Base-by-base conservation (phyloP, 352 stramenopile genomes). In the Elongisporangium anandrum region DNA sequence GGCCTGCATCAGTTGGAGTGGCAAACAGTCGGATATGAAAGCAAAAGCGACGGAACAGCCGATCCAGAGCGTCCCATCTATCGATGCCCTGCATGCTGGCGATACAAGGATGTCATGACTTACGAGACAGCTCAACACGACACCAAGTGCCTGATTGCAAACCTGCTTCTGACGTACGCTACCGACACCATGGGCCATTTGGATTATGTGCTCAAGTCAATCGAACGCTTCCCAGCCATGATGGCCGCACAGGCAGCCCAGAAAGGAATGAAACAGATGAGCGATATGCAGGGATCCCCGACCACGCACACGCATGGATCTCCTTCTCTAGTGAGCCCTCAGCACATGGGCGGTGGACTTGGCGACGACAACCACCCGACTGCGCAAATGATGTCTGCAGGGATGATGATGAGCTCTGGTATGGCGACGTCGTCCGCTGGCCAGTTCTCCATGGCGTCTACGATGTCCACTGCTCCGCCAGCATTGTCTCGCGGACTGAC, bases 101-200 rank as follows among this genome's bases (percentile, higher is more conserved):
- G 82, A 48, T 92, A 92, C 74, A 92, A 94, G 59, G 81, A 91
- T 54, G 73, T 85, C 50, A 90, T 94, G 79, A 92, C 85, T 13
- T 92, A 88, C 55, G 82, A 94, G 20, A 88, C 79, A 19, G 81
- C 84, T 7, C 81, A 92, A 41, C 85, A 94, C 64, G 85, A 94
- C 55, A 83, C 75, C 21, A 92, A 92, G 71, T 94, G 85, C 41
- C 50, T 92, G 52, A 92, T 94, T 38, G 85, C 85, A 8, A 94
- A 94, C 63, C 62, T 94, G 15, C 57, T 94, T 54, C 71, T 94
- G 26, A 87, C 78, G 21, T 94, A 94, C 59, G 81, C 81, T 19
- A 92, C 85, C 8, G 80, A 91, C 48, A 94, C 85, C 0, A 87
- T 90, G 66, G 69, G 77, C 3, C 80, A 92, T 41, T 66, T 92